A percentile compares a stretch with the other conserved stretches of the same genome.
Evolutionary conservation across 2,329 filamentous ascomycete species (phyloP).

Genomic region (Exophiala aquamarina): DNA sequence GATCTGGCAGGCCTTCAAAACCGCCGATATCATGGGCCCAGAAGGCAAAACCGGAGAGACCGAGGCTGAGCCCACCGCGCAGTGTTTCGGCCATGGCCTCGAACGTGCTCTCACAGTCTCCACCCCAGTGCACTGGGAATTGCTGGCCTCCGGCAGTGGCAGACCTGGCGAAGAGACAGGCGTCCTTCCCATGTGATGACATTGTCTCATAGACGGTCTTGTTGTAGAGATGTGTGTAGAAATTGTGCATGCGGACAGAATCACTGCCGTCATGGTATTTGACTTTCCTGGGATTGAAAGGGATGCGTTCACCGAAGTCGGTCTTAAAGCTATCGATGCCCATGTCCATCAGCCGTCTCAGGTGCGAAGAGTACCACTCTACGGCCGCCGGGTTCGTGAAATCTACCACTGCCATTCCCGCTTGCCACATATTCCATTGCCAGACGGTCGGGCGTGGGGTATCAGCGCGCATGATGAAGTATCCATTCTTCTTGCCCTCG

Average conservation of each 20-base stretch:
- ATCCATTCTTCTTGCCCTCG: constrained; percentile 62
- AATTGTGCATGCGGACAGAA: constrained; percentile 71
- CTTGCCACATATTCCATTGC: constrained; percentile 78
- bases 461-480: constrained; percentile 67
- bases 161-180: constrained; percentile 67
- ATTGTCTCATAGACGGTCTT: constrained; percentile 64
- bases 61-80: constrained; percentile 64
- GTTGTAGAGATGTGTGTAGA: constrained; percentile 74
- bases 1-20: constrained; percentile 67
- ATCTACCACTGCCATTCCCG: constrained; percentile 72
- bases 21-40: constrained; percentile 72
- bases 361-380: constrained; percentile 63
- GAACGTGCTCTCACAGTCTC: constrained; percentile 72
- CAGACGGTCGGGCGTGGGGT: constrained; percentile 58
- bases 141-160: constrained; percentile 68
- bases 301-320: constrained; percentile 73
- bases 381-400: constrained; percentile 71
- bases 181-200: constrained; percentile 45
- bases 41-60: constrained; percentile 65
- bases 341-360: constrained; percentile 64
- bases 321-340: constrained; percentile 74
- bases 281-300: constrained; percentile 53
- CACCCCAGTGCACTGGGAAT: constrained; percentile 71
- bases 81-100: constrained; percentile 72
- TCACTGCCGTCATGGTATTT: constrained; percentile 64